Evolutionary conservation across 306 rosid species (phyloP), one percentile per base, ranked within the genome.

Genomic region (Alnus rubra): DNA sequence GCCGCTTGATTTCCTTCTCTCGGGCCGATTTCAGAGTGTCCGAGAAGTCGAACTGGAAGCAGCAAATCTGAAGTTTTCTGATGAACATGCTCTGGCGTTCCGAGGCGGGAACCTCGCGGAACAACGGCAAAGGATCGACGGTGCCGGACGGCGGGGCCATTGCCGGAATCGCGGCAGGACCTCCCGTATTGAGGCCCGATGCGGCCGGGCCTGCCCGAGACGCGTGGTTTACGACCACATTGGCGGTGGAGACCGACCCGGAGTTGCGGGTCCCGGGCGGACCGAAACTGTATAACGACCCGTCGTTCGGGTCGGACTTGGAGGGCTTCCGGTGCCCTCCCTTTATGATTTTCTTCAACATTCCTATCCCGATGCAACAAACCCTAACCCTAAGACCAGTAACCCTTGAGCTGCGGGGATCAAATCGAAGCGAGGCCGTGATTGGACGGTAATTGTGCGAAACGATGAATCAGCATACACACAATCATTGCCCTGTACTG

Each of bases 1-100:
- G 98, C 30, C 99, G 81, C 81, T 95, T 95, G 85, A 95, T 93
- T 78, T 95, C 99, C 78, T 93, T 95, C 82, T 95, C 98, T 9
- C 97, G 72, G 45, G 82, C 92, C 13, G 79, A 84, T 87, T 91
- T 95, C 77, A 93, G 5, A 4, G 96, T 90, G 71, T 95, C 99
- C 3, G 91, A 52, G 79, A 90, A 95, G 79, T 93, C 97, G 12
- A 93, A 90, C 18, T 82, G 83, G 78, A 76, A 87, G 79, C 97
- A 93, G 73, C 97, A 95, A 64, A 90, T 47, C 58, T 89, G 93
- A 59, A 91, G 73, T 60, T 95, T 95, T 19, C 89, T 79, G 15
- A 95, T 78, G 76, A 95, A 95, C 76, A 95, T 78, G 47, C 54
- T 83, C 71, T 87, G 94, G 67, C 94, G 86, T 2, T 95, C 99